Percentiles rank a stretch among this genome's conserved stretches.
Conservation (phyloP, 2,329 filamentous ascomycete genomes). For the Incumbomyces lentus region DNA sequence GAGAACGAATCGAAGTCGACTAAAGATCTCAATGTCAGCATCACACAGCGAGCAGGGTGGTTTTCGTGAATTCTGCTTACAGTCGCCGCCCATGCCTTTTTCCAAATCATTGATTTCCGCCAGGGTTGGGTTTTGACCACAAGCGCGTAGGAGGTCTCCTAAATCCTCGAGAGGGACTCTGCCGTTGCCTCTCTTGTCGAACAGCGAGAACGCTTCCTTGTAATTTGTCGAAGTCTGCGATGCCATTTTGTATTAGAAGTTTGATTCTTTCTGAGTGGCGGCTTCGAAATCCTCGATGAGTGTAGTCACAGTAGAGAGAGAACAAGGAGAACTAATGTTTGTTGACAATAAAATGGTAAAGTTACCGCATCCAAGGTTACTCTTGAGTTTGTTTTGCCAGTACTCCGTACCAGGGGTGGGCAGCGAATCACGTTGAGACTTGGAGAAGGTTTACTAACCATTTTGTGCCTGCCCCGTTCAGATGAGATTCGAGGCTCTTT, state of each 20-base stretch:
- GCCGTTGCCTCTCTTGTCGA: constrained; percentile 97
- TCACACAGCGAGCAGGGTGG: not conserved
- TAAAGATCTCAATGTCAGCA: constrained; percentile 28
- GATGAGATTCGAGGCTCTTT: not conserved
- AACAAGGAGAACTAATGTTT: constrained; percentile 3
- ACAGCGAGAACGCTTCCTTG: constrained; percentile 99
- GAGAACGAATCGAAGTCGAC: constrained; percentile 98
- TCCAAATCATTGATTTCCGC: constrained; percentile 87
- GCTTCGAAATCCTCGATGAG: not conserved
- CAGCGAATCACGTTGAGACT: constrained; percentile 1
- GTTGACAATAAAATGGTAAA: constrained; percentile 1
- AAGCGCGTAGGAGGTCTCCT: constrained; percentile 88
- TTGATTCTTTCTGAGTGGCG: not conserved
- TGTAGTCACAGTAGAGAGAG: not conserved
- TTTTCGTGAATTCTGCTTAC: constrained; percentile 46
- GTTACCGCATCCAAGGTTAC: not conserved
- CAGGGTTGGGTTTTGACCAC: constrained; percentile 94
- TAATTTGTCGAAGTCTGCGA: constrained; percentile 80
- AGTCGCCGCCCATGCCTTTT: constrained; percentile 79
- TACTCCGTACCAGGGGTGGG: not conserved
- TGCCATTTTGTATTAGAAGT: constrained; percentile 10
- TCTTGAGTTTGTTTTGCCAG: not conserved
- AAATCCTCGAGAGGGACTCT: constrained; percentile 78
- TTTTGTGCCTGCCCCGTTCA: not conserved
- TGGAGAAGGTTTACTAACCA: constrained; percentile 7